These are phyloP conservation scores for Cryptococcus amylolentus DNA, from an alignment of 1,284 basidiomycete species.

Conservation along the genomic window DNA sequence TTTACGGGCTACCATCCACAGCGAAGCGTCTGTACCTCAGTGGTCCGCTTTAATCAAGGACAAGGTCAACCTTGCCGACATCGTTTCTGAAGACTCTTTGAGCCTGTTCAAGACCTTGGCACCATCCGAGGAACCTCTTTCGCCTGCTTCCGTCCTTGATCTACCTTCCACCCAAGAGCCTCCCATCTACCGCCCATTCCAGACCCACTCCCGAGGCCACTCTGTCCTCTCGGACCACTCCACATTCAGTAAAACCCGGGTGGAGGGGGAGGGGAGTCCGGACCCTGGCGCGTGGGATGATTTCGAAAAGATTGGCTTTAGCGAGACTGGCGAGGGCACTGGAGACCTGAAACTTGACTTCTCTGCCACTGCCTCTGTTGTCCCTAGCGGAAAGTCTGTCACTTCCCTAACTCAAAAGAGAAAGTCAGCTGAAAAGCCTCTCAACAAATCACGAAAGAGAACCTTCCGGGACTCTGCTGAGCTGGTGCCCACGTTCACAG, in stretches of 20 bases:
- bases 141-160: slow-evolving; percentile 1
- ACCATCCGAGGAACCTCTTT: neutral
- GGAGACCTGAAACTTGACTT: slow-evolving; percentile 8
- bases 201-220: slow-evolving; percentile 18
- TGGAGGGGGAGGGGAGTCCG: neutral
- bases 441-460: neutral
- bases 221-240: neutral
- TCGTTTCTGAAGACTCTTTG: slow-evolving; percentile 19
- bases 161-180: slow-evolving; percentile 4
- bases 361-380: neutral
- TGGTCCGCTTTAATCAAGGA: slow-evolving; percentile 5
- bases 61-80: neutral
- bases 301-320: slow-evolving; percentile 21
- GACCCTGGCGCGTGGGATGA: slow-evolving; percentile 17
- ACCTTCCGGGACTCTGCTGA: slow-evolving; percentile 4
- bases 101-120: slow-evolving; percentile 16
- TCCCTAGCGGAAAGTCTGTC: neutral
- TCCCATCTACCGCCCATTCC: slow-evolving; percentile 21
- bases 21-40: slow-evolving; percentile 1
- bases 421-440: neutral
- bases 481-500: neutral
- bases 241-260: neutral
- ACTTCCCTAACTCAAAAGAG: neutral
- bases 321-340: slow-evolving; percentile 4
- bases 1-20: neutral